Evolutionary conservation across 108 stramenopile genomes (phyloP), one percentile per base, ranked within the genome.

Genomic region (Cyclostephanos invisitatus): DNA sequence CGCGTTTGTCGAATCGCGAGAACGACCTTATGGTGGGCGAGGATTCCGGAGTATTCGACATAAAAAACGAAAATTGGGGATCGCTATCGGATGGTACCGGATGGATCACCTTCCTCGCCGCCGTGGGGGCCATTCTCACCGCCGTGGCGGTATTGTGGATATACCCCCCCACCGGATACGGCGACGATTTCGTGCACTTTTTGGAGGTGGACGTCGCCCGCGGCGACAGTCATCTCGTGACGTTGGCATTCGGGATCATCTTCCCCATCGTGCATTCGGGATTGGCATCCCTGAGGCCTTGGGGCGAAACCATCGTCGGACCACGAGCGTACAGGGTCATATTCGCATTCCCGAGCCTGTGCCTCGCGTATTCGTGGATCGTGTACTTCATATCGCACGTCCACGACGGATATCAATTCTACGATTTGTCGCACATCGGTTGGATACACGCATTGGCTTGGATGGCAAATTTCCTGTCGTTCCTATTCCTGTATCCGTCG

Each of bases 261-360:
- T 98, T 98, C 73, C 91, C 96, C 10, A 79, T 97, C 15, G 83
- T 87, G 3, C 98, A 98, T 77, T 95, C 93, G 29, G 98, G 98
- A 17, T 79, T 98, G 74, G 98, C 98, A n/a, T 84, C 90, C 32
- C 74, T 97, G 8, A 85, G 98, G 0, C 96, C 98, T 15, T 80
- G 71, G 58, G 96, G 89, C 7, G 98, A 98, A 72, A 70, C 90
- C 35, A 72, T 97, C 36, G 89, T 98, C 3, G 98, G 98, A 12
- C 88, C 96, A 18, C 82, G 97, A 20, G 82, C 81, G 7, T 97
- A 95, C 93, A 83, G 98, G 46, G 96, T 97, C 35, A 78, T 98
- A 27, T 98, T 98, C 78, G 98, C 97, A 37, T 83, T 96, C 46
- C 88, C 87, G 11, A 84, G 82, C 68, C 74, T 98, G 12, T 94